Evolutionary conservation across 1,284 basidiomycete genomes (phyloP).

Genomic region (Apiotrichum siamense): DNA sequence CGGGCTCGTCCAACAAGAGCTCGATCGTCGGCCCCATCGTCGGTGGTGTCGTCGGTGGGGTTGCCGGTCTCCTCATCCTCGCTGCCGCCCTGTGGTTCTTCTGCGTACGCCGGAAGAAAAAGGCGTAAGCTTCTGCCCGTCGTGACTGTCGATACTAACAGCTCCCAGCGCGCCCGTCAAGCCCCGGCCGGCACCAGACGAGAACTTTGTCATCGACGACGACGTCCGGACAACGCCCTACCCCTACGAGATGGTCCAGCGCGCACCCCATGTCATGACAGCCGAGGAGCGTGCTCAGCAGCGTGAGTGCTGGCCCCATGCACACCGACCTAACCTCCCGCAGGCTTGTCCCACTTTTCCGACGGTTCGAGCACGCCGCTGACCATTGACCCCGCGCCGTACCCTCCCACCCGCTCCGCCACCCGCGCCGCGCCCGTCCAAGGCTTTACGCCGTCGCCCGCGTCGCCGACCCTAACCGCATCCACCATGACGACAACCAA

Average conservation of each 20-base stretch:
- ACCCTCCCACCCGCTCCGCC: background rate
- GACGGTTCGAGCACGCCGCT: background rate
- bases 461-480: background rate
- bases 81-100: background rate
- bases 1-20: background rate
- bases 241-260: conserved; percentile 1
- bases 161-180: background rate
- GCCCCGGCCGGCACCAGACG: background rate
- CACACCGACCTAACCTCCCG: background rate
- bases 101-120: background rate
- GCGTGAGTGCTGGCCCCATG: background rate
- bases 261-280: too few species aligned
- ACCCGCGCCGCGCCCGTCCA: background rate
- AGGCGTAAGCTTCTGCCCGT: background rate
- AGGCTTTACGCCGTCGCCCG: background rate
- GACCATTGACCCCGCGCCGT: background rate
- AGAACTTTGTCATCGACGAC: conserved; percentile 2
- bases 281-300: background rate
- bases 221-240: background rate
- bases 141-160: background rate
- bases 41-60: background rate
- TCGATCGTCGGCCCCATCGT: background rate
- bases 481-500: background rate
- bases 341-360: background rate
- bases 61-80: background rate